These are phyloP conservation scores for Annona cherimola DNA, from an alignment of 164 flowering plant species.

Conservation along the genomic window DNA sequence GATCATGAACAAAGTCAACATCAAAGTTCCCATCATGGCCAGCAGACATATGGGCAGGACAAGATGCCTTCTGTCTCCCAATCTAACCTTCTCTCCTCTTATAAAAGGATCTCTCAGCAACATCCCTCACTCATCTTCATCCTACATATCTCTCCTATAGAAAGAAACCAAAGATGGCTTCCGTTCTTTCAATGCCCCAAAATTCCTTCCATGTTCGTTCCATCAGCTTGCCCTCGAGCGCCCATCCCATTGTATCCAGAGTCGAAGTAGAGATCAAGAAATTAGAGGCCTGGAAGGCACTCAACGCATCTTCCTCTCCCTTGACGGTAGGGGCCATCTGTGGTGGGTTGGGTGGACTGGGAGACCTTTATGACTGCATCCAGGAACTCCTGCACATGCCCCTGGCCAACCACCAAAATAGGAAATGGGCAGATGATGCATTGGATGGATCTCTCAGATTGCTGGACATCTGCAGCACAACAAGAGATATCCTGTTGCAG, in stretches of 20 bases:
- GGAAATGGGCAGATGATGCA: conserved; percentile 24
- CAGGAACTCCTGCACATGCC: conserved; percentile 23
- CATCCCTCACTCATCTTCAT: too few relatives aligned
- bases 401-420: conserved; percentile 1
- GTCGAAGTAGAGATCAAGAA: neutral
- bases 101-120: too few relatives aligned
- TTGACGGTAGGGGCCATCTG: neutral
- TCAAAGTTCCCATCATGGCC: too few relatives aligned
- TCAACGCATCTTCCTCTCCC: neutral
- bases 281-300: neutral
- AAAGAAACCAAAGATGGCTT: too few relatives aligned
- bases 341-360: neutral
- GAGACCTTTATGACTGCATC: conserved; percentile 17
- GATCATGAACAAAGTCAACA: too few relatives aligned
- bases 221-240: too few relatives aligned
- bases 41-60: too few relatives aligned
- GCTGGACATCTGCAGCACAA: conserved; percentile 26
- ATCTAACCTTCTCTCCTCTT: too few relatives aligned
- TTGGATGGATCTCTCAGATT: conserved; percentile 33
- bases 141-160: too few relatives aligned
- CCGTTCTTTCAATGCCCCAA: too few relatives aligned
- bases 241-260: neutral
- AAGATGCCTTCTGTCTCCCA: too few relatives aligned
- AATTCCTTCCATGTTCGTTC: too few relatives aligned
- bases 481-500: conserved; percentile 23